Base-by-base conservation (phyloP, 1,284 basidiomycete genomes). In the Ceratorhiza oryzae-sativae region DNA sequence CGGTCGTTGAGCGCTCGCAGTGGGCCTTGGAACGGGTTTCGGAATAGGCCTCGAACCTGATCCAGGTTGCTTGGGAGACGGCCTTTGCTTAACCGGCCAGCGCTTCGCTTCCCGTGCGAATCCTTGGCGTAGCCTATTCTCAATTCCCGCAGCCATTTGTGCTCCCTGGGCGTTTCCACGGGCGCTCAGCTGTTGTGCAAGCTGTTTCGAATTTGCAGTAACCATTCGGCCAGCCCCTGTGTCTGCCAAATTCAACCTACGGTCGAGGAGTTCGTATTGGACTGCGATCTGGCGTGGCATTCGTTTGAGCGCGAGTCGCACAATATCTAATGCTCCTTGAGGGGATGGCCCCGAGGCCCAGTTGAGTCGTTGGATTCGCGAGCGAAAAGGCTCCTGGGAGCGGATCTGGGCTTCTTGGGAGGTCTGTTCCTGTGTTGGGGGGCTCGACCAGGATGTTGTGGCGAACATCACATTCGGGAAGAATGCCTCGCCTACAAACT, bases 331-430 rank as follows among this genome's bases (percentile, higher is more conserved):
- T 23, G 58, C 58, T 3, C 58, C 23, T n/a, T 42, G 58, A 1
- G 58, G n/a, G 12, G 58, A 60, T 15, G 58, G 58, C 10, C 58
- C 58, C 39, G 58, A 45, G 20, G 58, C 36, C 58, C 58, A 60
- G 41, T 45, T 60, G 3, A 60, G 39, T 2, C 58, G 58, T 27
- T 45, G 58, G 9, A 60, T 27, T 6, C 39, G 23, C 1, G 58
- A 45, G 18, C 39, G 36, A 30, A 60, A 60, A 1, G 58, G 58
- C 39, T 60, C 58, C 30, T 60, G 58, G 3, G 58, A 2, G 15
- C 6, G 12, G 39, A 36, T 36, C 20, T 60, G 58, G 6, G n/a
- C 39, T 8, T 60, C 58, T n/a, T 23, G 58, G 12, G 58, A 60
- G 1, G 45, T 25, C 12, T 60, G 58, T 9, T 60, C 58, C 9